These are phyloP conservation scores for Posidonia australis DNA, from an alignment of 106 monocot species.

Conservation along the genomic window DNA sequence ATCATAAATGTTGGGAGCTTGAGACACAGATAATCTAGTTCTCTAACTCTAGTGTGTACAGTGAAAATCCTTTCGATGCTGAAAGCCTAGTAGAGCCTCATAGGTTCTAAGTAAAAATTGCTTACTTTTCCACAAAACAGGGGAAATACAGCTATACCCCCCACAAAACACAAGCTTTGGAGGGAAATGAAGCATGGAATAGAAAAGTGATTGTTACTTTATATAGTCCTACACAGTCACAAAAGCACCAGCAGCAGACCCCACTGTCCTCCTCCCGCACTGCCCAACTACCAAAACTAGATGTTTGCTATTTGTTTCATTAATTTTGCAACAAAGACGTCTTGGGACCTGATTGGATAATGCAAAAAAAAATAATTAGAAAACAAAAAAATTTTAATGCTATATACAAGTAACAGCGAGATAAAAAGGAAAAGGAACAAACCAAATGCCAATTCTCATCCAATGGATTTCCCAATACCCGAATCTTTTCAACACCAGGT, in stretches of 20 bases:
- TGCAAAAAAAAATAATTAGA: not conserved
- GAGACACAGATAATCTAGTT: not conserved
- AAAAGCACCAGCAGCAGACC: slow-evolving; percentile 37
- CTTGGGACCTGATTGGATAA: slow-evolving; percentile 53
- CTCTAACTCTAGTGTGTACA: not conserved
- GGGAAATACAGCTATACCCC: too few relatives aligned
- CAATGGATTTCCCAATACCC: slow-evolving; percentile 33
- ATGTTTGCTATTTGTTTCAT: slow-evolving; percentile 35
- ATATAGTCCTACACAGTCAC: not conserved
- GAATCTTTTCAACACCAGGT: slow-evolving; percentile 43
- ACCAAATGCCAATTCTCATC: slow-evolving; percentile 80
- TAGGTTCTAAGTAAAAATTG: not conserved
- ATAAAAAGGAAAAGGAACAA: slow-evolving; percentile 16
- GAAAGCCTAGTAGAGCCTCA: not conserved
- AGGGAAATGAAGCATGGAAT: too few relatives aligned
- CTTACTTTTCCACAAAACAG: not conserved
- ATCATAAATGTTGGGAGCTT: not conserved
- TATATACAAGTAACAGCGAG: slow-evolving; percentile 1
- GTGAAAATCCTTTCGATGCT: not conserved
- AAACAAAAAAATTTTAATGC: not conserved
- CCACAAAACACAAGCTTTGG: too few relatives aligned
- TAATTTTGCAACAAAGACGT: slow-evolving; percentile 48
- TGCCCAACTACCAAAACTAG: slow-evolving; percentile 47
- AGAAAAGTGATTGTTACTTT: too few relatives aligned
- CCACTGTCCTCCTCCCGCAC: slow-evolving; percentile 40